phyloP scores from a whole-genome alignment of 768 basidiomycete genomes.

The Mycena vulgaris region DNA sequence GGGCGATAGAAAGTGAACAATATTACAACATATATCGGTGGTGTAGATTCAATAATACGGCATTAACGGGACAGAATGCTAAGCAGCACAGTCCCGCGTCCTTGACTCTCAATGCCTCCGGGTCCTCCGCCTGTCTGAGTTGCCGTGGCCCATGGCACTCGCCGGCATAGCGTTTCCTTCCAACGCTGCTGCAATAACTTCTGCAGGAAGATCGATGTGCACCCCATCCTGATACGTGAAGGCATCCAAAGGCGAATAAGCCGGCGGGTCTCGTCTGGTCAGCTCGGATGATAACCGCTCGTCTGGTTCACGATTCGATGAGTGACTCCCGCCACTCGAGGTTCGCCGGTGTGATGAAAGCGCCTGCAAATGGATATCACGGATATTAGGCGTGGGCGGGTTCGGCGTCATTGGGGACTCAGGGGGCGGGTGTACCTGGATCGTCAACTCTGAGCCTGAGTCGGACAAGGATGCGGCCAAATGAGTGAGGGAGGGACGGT shows the following conservation, averaged over 20 bases:
- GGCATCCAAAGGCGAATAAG: conserved; percentile 92
- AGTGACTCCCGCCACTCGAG: conserved; percentile 49
- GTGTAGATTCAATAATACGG: conserved; percentile 34
- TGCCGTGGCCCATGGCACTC: conserved; percentile 68
- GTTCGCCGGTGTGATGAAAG: conserved; percentile 62
- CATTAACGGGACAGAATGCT: conserved; percentile 1
- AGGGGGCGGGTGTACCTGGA: conserved; percentile 83
- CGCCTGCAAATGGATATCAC: conserved; percentile 87
- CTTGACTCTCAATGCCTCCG: conserved; percentile 61
- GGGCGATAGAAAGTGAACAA: conserved; percentile 1
- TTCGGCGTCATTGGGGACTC: conserved; percentile 86
- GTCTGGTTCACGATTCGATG: conserved; percentile 40
- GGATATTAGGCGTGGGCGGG: conserved; percentile 87
- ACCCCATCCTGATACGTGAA: conserved; percentile 89
- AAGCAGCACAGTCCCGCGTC: conserved; percentile 9
- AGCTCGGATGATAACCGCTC: conserved; percentile 55
- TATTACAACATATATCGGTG: conserved; percentile 42
- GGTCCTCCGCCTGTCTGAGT: conserved; percentile 69
- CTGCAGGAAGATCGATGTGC: conserved; percentile 94
- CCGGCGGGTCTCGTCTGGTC: conserved; percentile 81
- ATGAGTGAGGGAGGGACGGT: conserved; percentile 77
- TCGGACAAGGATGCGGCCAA: conserved; percentile 71
- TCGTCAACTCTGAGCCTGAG: conserved; percentile 76
- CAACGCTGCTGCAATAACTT: conserved; percentile 91
- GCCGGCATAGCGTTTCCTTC: conserved; percentile 80